phyloP scores from a whole-genome alignment of 139 green algal genomes.

The Closterium sp. region DNA sequence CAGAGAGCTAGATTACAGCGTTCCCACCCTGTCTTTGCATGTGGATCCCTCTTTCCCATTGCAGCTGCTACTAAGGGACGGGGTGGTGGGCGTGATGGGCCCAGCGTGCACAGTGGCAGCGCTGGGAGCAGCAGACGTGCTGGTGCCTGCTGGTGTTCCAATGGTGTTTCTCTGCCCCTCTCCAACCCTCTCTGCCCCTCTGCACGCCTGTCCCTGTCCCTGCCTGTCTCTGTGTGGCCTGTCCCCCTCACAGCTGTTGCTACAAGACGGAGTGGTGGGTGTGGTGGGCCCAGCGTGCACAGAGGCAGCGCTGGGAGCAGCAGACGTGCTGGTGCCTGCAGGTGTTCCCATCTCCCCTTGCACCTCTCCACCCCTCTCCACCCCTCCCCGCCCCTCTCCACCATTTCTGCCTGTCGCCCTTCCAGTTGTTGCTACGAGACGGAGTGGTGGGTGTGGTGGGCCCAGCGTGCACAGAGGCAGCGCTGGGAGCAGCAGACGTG shows the following conservation, averaged over 20 bases:
- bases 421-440: not conserved
- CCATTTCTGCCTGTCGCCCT: not conserved
- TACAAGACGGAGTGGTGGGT: not conserved
- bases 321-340: not conserved
- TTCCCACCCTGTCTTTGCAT: too few species aligned
- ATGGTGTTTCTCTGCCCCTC: too few species aligned
- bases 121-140: not conserved
- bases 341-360: too few species aligned
- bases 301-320: not conserved
- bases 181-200: too few species aligned
- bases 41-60: not conserved
- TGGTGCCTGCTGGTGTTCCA: not conserved
- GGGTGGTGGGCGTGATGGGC: not conserved
- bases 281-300: not conserved
- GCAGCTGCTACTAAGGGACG: not conserved
- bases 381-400: not conserved
- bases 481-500: not conserved
- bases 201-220: too few species aligned
- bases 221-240: too few species aligned
- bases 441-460: not conserved
- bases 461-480: not conserved
- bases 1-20: too few species aligned
- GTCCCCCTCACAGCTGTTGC: not conserved
- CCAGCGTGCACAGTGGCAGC: not conserved
- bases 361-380: too few species aligned